Percentiles rank a stretch among this genome's conserved stretches.
These are phyloP conservation scores for Cyclotella cryptica DNA, from an alignment of 108 stramenopile genomes.

Conservation along the genomic window DNA sequence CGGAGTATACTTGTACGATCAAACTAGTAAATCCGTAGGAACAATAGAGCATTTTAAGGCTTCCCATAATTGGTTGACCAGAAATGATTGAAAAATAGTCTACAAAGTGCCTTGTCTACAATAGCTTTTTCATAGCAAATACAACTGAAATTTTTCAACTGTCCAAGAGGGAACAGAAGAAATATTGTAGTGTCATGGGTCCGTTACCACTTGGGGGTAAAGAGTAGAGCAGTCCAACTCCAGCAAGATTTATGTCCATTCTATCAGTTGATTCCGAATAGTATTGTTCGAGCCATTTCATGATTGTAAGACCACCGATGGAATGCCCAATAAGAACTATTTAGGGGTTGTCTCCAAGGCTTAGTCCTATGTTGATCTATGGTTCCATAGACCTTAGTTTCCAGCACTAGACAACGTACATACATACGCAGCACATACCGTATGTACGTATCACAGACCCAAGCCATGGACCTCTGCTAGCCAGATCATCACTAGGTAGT, in stretches of 20 bases:
- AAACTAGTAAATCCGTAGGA: too few species aligned
- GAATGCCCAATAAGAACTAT: conserved; percentile 52
- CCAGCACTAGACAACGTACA: too few species aligned
- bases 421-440: too few species aligned
- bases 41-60: too few species aligned
- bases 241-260: conserved; percentile 47
- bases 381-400: too few species aligned
- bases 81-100: conserved; percentile 63
- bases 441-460: too few species aligned
- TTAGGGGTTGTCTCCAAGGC: conserved; percentile 33
- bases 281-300: conserved; percentile 57
- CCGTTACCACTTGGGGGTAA: conserved; percentile 90
- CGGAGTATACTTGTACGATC: too few species aligned
- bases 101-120: conserved; percentile 39
- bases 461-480: too few species aligned
- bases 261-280: conserved; percentile 10
- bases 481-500: too few species aligned
- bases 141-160: conserved; percentile 57
- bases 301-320: conserved; percentile 55
- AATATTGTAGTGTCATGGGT: conserved; percentile 56
- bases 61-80: too few species aligned
- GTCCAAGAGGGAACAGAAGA: conserved; percentile 42
- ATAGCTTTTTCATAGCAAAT: conserved; percentile 61
- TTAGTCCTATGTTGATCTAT: too few species aligned
- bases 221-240: conserved; percentile 74